Evolutionary conservation across 2,329 filamentous ascomycete species (phyloP).

Genomic region (Capronia epimyces): DNA sequence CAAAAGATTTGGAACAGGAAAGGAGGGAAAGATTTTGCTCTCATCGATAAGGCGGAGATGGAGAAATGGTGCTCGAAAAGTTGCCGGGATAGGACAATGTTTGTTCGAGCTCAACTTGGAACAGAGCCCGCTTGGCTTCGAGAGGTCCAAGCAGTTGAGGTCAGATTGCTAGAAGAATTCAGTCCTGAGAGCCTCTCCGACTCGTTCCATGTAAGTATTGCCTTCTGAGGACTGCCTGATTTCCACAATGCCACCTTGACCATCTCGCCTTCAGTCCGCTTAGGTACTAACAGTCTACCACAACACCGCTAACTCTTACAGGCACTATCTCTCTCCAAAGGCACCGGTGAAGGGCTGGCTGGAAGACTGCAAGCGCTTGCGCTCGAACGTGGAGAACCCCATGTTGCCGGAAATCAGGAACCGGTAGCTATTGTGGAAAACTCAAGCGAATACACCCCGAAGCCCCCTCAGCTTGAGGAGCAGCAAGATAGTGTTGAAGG

Average conservation of each 20-base stretch:
- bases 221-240: not conserved
- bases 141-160: conserved; percentile 51
- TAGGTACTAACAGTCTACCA: not conserved
- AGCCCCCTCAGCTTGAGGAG: conserved; percentile 12
- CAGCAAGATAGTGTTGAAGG: conserved; percentile 16
- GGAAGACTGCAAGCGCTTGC: conserved; percentile 47
- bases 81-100: conserved; percentile 75
- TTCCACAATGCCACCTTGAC: not conserved
- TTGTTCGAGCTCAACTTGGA: conserved; percentile 80
- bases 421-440: conserved; percentile 15
- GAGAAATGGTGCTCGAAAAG: conserved; percentile 81
- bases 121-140: conserved; percentile 83
- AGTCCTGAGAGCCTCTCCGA: conserved; percentile 10
- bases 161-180: conserved; percentile 63
- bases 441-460: conserved; percentile 7
- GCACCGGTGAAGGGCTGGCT: conserved; percentile 29
- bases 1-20: conserved; percentile 46
- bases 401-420: conserved; percentile 1
- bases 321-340: conserved; percentile 15
- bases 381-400: conserved; percentile 44
- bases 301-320: not conserved
- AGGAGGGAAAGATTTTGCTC: conserved; percentile 54
- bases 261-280: not conserved
- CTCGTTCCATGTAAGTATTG: conserved; percentile 18
- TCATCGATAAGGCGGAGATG: conserved; percentile 65